Percentiles rank a stretch among this genome's conserved stretches.
Conservation (phyloP, 768 basidiomycete species). For the Suillus spraguei region DNA sequence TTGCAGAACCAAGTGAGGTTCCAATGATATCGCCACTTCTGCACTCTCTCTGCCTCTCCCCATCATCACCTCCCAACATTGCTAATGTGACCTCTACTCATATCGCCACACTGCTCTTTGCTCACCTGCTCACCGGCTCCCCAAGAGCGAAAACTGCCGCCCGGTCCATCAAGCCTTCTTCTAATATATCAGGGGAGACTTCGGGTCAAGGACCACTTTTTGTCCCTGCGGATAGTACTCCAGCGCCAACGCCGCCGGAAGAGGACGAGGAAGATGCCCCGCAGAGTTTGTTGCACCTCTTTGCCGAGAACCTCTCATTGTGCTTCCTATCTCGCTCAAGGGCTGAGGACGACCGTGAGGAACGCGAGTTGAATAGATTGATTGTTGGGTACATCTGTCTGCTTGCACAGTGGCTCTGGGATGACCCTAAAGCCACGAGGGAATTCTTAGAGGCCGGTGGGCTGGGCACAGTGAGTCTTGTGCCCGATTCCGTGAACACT, state of each 20-base stretch:
- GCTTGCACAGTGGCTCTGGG: constrained; percentile 95
- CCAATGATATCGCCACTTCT: constrained; percentile 67
- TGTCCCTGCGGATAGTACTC: constrained; percentile 71
- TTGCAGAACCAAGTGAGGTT: constrained; percentile 32
- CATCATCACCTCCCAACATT: constrained; percentile 59
- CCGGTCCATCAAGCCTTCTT: constrained; percentile 61
- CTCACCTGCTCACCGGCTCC: constrained; percentile 75
- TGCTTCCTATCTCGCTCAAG: constrained; percentile 74
- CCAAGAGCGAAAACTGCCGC: constrained; percentile 64
- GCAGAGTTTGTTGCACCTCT: constrained; percentile 77
- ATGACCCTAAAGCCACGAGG: constrained; percentile 84
- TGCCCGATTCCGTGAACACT: not conserved
- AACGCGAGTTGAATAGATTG: constrained; percentile 88
- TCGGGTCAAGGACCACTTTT: constrained; percentile 55
- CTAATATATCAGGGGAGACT: constrained; percentile 32
- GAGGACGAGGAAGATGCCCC: constrained; percentile 62
- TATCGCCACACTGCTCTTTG: constrained; percentile 76
- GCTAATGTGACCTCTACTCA: constrained; percentile 65
- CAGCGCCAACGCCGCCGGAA: constrained; percentile 34
- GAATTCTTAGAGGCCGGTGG: constrained; percentile 92
- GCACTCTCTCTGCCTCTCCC: constrained; percentile 64
- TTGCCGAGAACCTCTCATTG: constrained; percentile 89
- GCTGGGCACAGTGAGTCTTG: constrained; percentile 76
- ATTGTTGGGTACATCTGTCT: constrained; percentile 84
- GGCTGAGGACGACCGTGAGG: constrained; percentile 61